These are phyloP conservation scores for Arthroderma uncinatum DNA, from an alignment of 2,329 filamentous ascomycete genomes.

Conservation along the genomic window DNA sequence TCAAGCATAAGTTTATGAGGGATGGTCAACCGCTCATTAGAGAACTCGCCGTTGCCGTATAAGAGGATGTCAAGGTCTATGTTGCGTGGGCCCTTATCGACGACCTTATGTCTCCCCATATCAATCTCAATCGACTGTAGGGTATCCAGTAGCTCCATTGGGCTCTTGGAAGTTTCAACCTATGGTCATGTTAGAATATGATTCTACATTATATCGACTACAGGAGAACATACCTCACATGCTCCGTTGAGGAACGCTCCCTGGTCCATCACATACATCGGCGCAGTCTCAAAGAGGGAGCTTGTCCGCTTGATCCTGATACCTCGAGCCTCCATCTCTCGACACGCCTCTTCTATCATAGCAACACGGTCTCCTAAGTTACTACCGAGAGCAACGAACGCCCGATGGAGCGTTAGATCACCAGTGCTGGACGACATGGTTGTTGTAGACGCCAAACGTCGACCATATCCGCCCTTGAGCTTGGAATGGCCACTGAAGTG, in stretches of 20 bases:
- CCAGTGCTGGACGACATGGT: not conserved
- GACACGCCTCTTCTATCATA: conserved; percentile 76
- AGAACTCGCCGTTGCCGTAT: conserved; percentile 57
- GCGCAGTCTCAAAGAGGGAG: conserved; percentile 82
- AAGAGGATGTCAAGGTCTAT: conserved; percentile 90
- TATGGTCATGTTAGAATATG: conserved; percentile 27
- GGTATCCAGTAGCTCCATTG: conserved; percentile 63
- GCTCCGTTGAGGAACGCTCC: conserved; percentile 81
- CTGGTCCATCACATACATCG: conserved; percentile 93
- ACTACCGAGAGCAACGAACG: conserved; percentile 81
- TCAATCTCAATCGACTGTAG: conserved; percentile 73
- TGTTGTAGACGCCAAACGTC: not conserved
- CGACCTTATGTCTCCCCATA: conserved; percentile 68
- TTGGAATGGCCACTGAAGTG: not conserved
- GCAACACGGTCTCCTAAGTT: conserved; percentile 78
- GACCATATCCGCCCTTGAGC: not conserved
- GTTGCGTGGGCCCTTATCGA: conserved; percentile 88
- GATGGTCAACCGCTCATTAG: conserved; percentile 63
- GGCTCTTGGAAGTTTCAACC: conserved; percentile 69
- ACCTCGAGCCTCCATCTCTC: conserved; percentile 59
- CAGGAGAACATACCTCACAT: conserved; percentile 58
- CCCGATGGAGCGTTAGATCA: conserved; percentile 24
- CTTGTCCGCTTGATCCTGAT: conserved; percentile 72
- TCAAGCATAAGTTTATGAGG: conserved; percentile 80
- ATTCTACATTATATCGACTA: conserved; percentile 7